Conservation (phyloP, 2,329 filamentous ascomycete species). For the Fusarium neocosmosporiellum region DNA sequence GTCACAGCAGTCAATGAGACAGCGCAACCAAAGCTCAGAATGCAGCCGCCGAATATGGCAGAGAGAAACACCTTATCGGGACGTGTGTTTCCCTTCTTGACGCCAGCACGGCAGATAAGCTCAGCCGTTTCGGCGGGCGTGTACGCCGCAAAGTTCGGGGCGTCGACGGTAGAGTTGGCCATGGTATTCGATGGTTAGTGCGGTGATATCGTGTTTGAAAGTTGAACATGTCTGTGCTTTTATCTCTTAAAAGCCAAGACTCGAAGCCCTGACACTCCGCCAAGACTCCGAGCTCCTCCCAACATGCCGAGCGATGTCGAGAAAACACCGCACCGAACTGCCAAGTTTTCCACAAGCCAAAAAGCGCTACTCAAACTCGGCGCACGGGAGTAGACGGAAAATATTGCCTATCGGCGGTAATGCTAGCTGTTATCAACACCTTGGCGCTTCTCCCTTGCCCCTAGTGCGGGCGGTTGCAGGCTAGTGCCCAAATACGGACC, state of each 20-base stretch:
- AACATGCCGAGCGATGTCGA: constrained; percentile 19
- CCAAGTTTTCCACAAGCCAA: not conserved
- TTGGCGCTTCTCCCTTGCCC: not conserved
- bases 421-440: not conserved
- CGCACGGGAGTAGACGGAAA: not conserved
- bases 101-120: constrained; percentile 34
- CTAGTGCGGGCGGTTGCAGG: not conserved
- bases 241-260: not conserved
- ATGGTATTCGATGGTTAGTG: not conserved
- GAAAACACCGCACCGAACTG: constrained; percentile 13
- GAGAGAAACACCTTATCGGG: constrained; percentile 39
- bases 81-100: constrained; percentile 32
- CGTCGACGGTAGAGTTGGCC: not conserved
- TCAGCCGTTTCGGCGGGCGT: constrained; percentile 37
- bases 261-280: not conserved
- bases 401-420: not conserved
- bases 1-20: constrained; percentile 35
- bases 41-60: constrained; percentile 33
- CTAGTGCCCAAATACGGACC: not conserved
- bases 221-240: not conserved
- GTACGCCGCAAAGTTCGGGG: constrained; percentile 17
- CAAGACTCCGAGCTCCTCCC: constrained; percentile 6
- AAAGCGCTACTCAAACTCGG: not conserved
- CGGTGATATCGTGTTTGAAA: not conserved
- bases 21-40: constrained; percentile 38